Conservation (phyloP, 495 filamentous ascomycete species). For the Lentithecium fluviatile region DNA sequence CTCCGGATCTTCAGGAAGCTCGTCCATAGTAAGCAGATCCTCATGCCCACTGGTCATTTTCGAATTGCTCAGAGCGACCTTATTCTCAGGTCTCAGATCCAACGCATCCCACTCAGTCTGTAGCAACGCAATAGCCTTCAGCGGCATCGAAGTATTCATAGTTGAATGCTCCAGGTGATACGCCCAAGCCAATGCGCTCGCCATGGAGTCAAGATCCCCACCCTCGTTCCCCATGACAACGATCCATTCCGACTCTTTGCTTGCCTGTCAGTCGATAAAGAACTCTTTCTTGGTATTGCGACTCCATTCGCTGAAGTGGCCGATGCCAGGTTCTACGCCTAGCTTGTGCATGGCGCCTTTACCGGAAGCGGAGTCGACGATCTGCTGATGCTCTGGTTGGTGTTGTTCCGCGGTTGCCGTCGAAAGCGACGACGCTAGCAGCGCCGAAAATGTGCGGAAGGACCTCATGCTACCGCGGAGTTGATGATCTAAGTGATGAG, state of each 20-base stretch:
- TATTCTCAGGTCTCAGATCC: slow-evolving; percentile 38
- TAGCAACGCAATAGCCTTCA: slow-evolving; percentile 37
- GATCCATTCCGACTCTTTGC: slow-evolving; percentile 30
- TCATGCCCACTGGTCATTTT: slow-evolving; percentile 33
- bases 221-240: slow-evolving; percentile 37
- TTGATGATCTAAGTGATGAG: too few relatives aligned
- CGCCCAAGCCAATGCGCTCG: slow-evolving; percentile 34
- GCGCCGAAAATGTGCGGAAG: too few relatives aligned
- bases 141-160: slow-evolving; percentile 25
- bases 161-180: slow-evolving; percentile 37
- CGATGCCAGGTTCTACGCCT: slow-evolving; percentile 19
- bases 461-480: too few relatives aligned
- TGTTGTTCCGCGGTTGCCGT: too few relatives aligned
- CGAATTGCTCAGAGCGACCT: slow-evolving; percentile 32
- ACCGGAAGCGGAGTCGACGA: too few relatives aligned
- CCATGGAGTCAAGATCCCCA: slow-evolving; percentile 35
- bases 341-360: too few relatives aligned
- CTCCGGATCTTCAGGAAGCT: slow-evolving; percentile 37
- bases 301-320: slow-evolving; percentile 38
- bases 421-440: too few relatives aligned
- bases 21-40: slow-evolving; percentile 35
- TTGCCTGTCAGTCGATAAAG: slow-evolving; percentile 34
- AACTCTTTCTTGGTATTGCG: slow-evolving; percentile 36
- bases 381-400: too few relatives aligned
- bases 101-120: slow-evolving; percentile 33